Conservation (phyloP, 139 green algal species). For the Coccomyxa sp. region DNA sequence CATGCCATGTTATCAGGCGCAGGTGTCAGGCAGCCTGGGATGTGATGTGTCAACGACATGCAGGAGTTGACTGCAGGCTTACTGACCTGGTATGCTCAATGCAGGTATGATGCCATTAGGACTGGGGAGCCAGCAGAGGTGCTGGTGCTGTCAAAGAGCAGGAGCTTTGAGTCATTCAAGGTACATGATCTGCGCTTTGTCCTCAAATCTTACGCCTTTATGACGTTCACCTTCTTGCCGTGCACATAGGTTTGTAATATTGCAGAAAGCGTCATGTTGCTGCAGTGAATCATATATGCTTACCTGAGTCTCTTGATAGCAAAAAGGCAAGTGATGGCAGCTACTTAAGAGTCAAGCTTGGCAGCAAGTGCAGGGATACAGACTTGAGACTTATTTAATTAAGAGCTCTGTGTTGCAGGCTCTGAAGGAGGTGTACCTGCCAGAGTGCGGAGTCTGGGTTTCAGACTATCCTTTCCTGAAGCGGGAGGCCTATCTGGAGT, state of each 20-base stretch:
- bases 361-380: not conserved
- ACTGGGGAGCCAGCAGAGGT: constrained; percentile 63
- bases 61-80: not conserved
- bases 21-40: not conserved
- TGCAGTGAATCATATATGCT: not conserved
- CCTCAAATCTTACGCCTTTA: too few species aligned
- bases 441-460: constrained; percentile 69
- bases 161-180: constrained; percentile 65
- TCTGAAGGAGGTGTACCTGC: constrained; percentile 81
- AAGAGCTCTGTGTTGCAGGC: constrained; percentile 36
- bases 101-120: constrained; percentile 44
- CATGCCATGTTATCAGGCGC: not conserved
- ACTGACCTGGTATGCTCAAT: not conserved
- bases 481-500: constrained; percentile 57
- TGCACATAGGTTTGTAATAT: too few species aligned
- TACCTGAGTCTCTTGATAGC: not conserved
- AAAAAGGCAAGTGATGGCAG: not conserved
- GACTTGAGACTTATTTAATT: not conserved
- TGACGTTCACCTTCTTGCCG: not conserved
- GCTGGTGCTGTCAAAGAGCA: constrained; percentile 57
- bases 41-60: not conserved
- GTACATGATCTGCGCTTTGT: too few species aligned
- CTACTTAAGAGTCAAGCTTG: not conserved
- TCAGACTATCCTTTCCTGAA: constrained; percentile 76
- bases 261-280: too few species aligned